Base-by-base conservation (phyloP, 495 filamentous ascomycete genomes). In the Pyrenopolyporus hunteri region DNA sequence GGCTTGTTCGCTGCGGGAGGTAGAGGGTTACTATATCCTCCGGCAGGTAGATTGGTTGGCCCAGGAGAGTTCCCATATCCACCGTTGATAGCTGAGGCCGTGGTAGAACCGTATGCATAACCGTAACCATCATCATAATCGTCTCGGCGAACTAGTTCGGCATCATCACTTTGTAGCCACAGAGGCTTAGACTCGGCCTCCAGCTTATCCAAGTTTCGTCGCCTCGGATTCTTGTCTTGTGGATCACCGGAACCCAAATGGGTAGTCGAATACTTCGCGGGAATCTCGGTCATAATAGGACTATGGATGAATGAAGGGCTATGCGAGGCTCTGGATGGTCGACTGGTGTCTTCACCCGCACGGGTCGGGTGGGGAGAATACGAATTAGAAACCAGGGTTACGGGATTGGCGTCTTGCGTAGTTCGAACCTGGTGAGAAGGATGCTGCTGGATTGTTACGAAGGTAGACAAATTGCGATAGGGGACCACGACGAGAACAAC, bases 71-170 rank as follows among this genome's bases (percentile, higher is more conserved):
- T 60, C 3, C 63, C 63, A 28, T 66, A 66, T 16, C 57, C 63
- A 6, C 62, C 62, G 17, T 44, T 48, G 22, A 42, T 20, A 43
- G 26, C 13, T 23, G 57, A 11, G 1, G 46, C 17, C 9, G 50
- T 52, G 17, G 39, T 33, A 7, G 62, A 26, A 25, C 37, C 63
- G 14, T 32, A 43, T 28, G 51, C 57, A 16, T 44, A 52, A 16
- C 56, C 56, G 14, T 65, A 65, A 7, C 55, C 62, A 23, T 47
- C 51, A 25, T 50, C 52, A 37, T 51, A 45, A 32, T 52, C 51
- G 31, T 60, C 57, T 52, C 63, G 43, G 3, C 23, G 45, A 43
- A 28, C 25, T 20, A 60, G 7, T 29, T 44, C 19, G 16, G 13
- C 1, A 13, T 49, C 31, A 19, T 25, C 43, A 29, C 26, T 5